Evolutionary conservation across 2,329 filamentous ascomycete genomes (phyloP), one percentile per base, ranked within the genome.

Genomic region (Ophiostoma fasciatum): DNA sequence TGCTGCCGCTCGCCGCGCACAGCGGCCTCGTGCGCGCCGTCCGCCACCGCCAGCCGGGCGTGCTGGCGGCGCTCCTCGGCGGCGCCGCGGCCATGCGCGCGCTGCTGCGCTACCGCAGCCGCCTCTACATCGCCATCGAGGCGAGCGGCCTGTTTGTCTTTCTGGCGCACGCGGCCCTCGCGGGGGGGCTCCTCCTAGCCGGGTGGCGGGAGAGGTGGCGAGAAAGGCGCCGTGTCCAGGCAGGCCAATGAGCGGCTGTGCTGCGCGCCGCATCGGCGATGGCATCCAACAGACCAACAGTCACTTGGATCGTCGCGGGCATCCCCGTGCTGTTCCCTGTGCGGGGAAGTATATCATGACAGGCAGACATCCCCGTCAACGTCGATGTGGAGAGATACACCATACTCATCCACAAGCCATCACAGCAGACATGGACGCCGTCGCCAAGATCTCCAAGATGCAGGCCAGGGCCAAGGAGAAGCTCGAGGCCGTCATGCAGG

Each of bases 61-160:
- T 49, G 30, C 31, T 48, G 22, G 5, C 51, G 29, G 33, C 37
- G 3, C 4, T 49, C 1, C 14, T 37, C 14, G 32, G 28, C 5
- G 37, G 34, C 3, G 40, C 30, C 0, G 43, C 37, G 4, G 35
- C 19, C 11, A 37, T 52, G 19, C 14, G 18, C 31, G 33, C 23
- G 7, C 25, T 60, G 19, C 45, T 59, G 12, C 43, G 45, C 27
- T 53, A 54, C 37, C 54, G 58, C 21, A 55, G 57, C 28, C 49
- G 45, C 26, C 55, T 61, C 35, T 61, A 55, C 39, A 48, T 63
- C 6, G 48, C 52, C 30, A 44, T 60, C 15, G 53, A 62, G 50
- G 46, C 58, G 42, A 53, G 52, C 39, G 57, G 55, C 5, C 39
- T 59, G 41, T 47, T 52, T 38, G 23, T 59, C 2, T 54, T 53